Evolutionary conservation across 495 filamentous ascomycete genomes (phyloP).

Genomic region (Lasiosphaeria ovina): DNA sequence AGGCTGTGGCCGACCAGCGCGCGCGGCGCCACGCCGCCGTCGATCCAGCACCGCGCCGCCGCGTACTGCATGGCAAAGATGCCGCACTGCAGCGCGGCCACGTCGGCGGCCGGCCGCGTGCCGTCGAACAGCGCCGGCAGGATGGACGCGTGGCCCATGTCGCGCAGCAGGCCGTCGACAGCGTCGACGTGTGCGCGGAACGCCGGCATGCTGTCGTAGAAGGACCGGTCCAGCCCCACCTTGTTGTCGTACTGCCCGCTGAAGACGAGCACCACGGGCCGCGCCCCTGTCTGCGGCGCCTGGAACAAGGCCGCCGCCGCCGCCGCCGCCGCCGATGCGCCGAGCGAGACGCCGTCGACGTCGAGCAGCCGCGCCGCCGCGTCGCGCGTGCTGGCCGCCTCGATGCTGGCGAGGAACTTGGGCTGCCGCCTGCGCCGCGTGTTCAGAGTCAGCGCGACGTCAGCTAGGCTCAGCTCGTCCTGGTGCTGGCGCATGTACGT

Average conservation of each 20-base stretch:
- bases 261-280: conserved; percentile 46
- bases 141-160: conserved; percentile 34
- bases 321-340: not conserved
- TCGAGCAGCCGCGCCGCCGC: not conserved
- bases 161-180: conserved; percentile 26
- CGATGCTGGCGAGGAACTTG: conserved; percentile 1
- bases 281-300: not conserved
- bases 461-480: not conserved
- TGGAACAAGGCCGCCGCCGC: not conserved
- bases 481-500: not conserved
- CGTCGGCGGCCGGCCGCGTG: conserved; percentile 32
- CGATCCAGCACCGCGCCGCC: conserved; percentile 49
- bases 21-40: conserved; percentile 30
- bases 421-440: not conserved
- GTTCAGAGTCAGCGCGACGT: not conserved
- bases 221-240: conserved; percentile 32
- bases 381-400: not conserved
- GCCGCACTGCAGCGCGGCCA: conserved; percentile 44
- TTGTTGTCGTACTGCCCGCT: conserved; percentile 45
- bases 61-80: conserved; percentile 51
- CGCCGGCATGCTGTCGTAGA: conserved; percentile 32
- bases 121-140: conserved; percentile 48
- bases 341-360: too few species aligned
- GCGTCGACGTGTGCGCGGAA: conserved; percentile 41
- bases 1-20: not conserved